Conservation (phyloP, 2,329 filamentous ascomycete species). For the Colletotrichum sp. region DNA sequence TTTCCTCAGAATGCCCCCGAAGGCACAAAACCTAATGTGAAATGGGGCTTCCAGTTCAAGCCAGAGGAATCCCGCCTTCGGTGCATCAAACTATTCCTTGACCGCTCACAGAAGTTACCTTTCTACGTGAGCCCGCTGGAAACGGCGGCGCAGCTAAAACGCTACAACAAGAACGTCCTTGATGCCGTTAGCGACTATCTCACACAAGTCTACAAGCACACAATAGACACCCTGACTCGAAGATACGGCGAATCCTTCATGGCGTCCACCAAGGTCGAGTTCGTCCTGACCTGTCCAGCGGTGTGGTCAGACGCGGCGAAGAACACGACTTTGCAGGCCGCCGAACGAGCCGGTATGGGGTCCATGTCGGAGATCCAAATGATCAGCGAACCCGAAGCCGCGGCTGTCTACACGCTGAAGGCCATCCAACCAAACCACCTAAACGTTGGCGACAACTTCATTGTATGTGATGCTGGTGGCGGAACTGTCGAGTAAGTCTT, state of each 20-base stretch:
- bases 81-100: constrained; percentile 85
- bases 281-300: constrained; percentile 81
- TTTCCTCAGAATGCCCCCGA: constrained; percentile 38
- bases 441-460: constrained; percentile 69
- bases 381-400: constrained; percentile 82
- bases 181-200: constrained; percentile 83
- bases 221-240: constrained; percentile 76
- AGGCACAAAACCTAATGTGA: constrained; percentile 55
- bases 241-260: constrained; percentile 82
- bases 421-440: constrained; percentile 79
- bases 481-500: constrained; percentile 68
- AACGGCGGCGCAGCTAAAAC: constrained; percentile 77
- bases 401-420: constrained; percentile 80
- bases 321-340: constrained; percentile 79
- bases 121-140: constrained; percentile 82
- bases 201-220: constrained; percentile 77
- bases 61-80: constrained; percentile 77
- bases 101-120: constrained; percentile 79
- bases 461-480: constrained; percentile 68
- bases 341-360: constrained; percentile 81
- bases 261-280: constrained; percentile 76
- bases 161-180: constrained; percentile 76
- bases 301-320: constrained; percentile 89
- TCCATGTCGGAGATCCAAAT: constrained; percentile 73
- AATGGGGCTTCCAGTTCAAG: constrained; percentile 86